Evolutionary conservation across 495 filamentous ascomycete genomes (phyloP).

Genomic region (Parachaetomium inaequale): DNA sequence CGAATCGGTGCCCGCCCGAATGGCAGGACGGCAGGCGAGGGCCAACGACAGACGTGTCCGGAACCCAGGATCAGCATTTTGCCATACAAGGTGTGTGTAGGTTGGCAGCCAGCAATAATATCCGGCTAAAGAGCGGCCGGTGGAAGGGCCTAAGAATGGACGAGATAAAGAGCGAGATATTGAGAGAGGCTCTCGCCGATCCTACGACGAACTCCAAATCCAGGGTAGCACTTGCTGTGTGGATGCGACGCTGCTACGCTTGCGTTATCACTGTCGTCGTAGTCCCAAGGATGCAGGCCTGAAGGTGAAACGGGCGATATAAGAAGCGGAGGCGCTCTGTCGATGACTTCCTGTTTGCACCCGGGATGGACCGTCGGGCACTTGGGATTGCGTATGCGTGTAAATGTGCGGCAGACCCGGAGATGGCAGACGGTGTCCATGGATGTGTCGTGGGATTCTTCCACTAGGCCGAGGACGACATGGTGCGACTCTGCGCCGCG

Average conservation of each 20-base stretch:
- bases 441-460: background rate
- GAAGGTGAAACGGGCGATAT: constrained; percentile 12
- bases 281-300: background rate
- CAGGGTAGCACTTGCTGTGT: constrained; percentile 1
- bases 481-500: background rate
- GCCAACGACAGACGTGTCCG: constrained; percentile 5
- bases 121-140: constrained; percentile 23
- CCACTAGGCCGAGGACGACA: background rate
- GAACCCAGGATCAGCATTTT: constrained; percentile 26
- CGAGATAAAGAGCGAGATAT: background rate
- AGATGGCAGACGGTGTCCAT: background rate
- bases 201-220: constrained; percentile 4
- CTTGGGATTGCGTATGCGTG: background rate
- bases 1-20: constrained; percentile 11
- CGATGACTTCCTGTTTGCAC: constrained; percentile 16
- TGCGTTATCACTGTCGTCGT: background rate
- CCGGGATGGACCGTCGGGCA: constrained; percentile 7
- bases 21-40: background rate
- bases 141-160: constrained; percentile 15
- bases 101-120: constrained; percentile 14
- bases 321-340: constrained; percentile 7
- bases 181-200: constrained; percentile 12
- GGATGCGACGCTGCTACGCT: background rate
- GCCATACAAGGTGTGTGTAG: constrained; percentile 23
- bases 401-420: constrained; percentile 6